Evolutionary conservation across 192 early-diverging fungal genomes (phyloP).

Genomic region (Neocallimastix lanati): DNA sequence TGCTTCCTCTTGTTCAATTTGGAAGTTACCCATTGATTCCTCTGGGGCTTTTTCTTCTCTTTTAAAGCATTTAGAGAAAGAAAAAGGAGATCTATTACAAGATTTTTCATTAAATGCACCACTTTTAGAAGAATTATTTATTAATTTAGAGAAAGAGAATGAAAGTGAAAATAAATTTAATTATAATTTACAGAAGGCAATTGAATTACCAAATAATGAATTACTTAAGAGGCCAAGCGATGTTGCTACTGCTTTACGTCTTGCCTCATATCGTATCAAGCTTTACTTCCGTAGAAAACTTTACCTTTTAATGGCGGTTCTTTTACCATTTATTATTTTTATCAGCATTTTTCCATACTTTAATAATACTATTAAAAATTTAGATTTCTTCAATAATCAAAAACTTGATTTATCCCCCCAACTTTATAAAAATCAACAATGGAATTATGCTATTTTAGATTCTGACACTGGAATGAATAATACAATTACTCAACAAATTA

Average conservation of each 20-base stretch:
- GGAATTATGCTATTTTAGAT: background rate
- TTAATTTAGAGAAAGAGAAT: background rate
- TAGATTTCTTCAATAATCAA: background rate
- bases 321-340: background rate
- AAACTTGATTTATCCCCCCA: background rate
- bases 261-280: background rate
- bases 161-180: too few species aligned
- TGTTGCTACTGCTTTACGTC: background rate
- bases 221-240: background rate
- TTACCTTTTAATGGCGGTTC: background rate
- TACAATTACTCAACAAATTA: background rate
- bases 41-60: background rate
- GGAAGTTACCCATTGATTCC: background rate
- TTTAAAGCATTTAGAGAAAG: background rate
- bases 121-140: background rate
- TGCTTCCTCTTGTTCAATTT: background rate
- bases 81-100: background rate
- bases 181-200: too few species aligned
- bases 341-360: background rate
- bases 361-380: background rate
- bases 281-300: background rate
- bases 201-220: background rate
- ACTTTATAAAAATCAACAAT: background rate
- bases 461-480: background rate
- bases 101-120: background rate